A percentile compares a stretch with the other conserved stretches of the same genome.
Conservation (phyloP, 148 eudicot genomes). For the Fagopyrum esculentum region DNA sequence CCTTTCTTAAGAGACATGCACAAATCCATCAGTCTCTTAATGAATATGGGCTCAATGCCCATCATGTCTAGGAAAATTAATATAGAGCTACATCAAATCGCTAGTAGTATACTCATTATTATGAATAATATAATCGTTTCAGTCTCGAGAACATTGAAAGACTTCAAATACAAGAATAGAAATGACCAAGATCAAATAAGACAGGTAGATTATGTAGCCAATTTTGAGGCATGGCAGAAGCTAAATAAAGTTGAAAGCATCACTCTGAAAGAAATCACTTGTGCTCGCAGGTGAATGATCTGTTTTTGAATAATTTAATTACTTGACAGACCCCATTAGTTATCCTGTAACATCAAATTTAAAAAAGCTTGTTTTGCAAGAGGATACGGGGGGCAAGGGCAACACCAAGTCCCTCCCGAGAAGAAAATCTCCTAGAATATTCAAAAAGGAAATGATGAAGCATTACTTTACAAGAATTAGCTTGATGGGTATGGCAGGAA, state of each 20-base stretch:
- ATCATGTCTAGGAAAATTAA: conserved; percentile 62
- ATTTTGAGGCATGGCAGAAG: background rate
- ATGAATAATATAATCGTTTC: background rate
- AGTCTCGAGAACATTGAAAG: background rate
- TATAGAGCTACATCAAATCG: background rate
- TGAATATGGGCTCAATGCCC: conserved; percentile 99
- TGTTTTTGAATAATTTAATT: conserved; percentile 57
- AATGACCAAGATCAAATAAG: background rate
- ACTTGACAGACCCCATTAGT: conserved; percentile 77
- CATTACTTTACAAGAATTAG: conserved; percentile 96
- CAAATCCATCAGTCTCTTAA: conserved; percentile 68
- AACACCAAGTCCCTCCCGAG: background rate
- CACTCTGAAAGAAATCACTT: conserved; percentile 46
- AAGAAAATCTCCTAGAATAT: background rate
- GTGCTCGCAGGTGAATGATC: conserved; percentile 85
- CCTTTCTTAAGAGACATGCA: conserved; percentile 80
- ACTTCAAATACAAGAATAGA: background rate
- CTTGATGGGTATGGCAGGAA: conserved; percentile 88
- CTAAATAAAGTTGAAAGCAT: background rate
- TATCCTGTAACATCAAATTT: conserved; percentile 35
- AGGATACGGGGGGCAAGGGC: background rate
- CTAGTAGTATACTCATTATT: background rate
- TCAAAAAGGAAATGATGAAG: background rate
- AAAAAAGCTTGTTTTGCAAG: background rate
- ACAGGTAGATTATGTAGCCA: background rate